Evolutionary conservation across 2,329 filamentous ascomycete genomes (phyloP).

Genomic region (Colletotrichum agaves): DNA sequence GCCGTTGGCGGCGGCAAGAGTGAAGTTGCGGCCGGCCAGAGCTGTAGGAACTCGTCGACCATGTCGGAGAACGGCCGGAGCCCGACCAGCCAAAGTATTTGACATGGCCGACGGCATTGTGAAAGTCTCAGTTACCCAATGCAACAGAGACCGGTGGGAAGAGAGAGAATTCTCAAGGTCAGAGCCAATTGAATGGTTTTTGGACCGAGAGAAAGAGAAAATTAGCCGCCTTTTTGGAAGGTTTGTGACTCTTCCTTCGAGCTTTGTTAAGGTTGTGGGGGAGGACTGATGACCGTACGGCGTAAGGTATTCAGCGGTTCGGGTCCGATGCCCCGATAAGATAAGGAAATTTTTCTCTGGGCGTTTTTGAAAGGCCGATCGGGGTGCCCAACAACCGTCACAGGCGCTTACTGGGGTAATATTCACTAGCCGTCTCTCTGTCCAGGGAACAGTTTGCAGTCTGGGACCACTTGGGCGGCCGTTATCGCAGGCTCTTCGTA

Average conservation of each 20-base stretch:
- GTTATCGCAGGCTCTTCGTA: conserved; percentile 31
- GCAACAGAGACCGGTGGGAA: conserved; percentile 20
- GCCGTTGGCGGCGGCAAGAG: conserved; percentile 48
- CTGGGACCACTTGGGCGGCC: conserved; percentile 32
- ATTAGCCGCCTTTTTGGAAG: conserved; percentile 32
- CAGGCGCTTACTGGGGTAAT: conserved; percentile 25
- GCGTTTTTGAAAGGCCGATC: conserved; percentile 34
- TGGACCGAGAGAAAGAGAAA: conserved; percentile 29
- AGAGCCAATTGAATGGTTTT: conserved; percentile 38
- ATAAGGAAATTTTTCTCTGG: conserved; percentile 40
- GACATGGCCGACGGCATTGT: conserved; percentile 54
- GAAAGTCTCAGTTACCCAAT: conserved; percentile 23
- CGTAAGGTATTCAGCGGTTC: conserved; percentile 32
- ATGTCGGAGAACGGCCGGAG: conserved; percentile 67
- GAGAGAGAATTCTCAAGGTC: conserved; percentile 29
- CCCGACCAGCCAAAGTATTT: conserved; percentile 63
- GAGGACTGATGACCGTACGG: conserved; percentile 10
- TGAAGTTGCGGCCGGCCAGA: conserved; percentile 57
- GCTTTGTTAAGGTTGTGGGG: conserved; percentile 33
- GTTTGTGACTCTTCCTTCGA: conserved; percentile 36
- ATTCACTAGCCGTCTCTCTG: conserved; percentile 18
- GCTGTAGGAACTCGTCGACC: conserved; percentile 60
- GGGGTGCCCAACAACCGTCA: conserved; percentile 28
- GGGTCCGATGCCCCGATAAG: conserved; percentile 35
- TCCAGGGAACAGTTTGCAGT: conserved; percentile 15